Conservation (phyloP, 73 alveolate species). For the Stentor roeselii region DNA sequence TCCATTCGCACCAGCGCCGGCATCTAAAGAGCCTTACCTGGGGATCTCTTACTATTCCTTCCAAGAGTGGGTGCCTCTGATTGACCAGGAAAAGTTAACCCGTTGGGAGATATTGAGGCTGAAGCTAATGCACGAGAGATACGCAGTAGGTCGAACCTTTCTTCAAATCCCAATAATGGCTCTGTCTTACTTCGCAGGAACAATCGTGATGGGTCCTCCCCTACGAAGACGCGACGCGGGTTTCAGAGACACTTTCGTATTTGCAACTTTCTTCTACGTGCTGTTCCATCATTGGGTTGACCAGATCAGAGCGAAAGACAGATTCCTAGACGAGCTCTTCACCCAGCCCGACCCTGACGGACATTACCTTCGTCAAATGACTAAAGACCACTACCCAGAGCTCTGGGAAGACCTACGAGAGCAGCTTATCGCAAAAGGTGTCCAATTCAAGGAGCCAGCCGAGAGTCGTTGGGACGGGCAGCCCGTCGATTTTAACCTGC, state of each 20-base stretch:
- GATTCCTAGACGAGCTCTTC: constrained; percentile 1
- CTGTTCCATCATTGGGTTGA: constrained; percentile 13
- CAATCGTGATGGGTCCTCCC: constrained; percentile 26
- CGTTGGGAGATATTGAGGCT: not conserved
- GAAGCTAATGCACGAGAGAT: constrained; percentile 25
- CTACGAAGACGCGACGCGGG: constrained; percentile 28
- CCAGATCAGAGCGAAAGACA: not conserved
- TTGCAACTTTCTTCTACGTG: constrained; percentile 6
- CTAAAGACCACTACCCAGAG: constrained; percentile 2
- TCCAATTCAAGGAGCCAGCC: not conserved
- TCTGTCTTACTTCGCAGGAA: constrained; percentile 16
- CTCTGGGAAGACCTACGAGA: constrained; percentile 2
- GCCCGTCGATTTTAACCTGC: too few relatives aligned
- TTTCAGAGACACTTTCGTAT: constrained; percentile 12
- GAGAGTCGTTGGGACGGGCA: too few relatives aligned
- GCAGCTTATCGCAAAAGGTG: not conserved
- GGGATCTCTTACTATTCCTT: constrained; percentile 10
- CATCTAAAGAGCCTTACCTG: constrained; percentile 17
- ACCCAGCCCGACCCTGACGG: constrained; percentile 20
- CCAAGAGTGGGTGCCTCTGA: not conserved
- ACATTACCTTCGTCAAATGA: not conserved
- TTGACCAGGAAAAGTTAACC: constrained; percentile 22
- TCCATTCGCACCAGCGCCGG: not conserved
- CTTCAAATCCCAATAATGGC: constrained; percentile 22
- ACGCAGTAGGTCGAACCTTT: constrained; percentile 3